These are phyloP conservation scores for Alternaria tenuissima DNA, from an alignment of 2,329 filamentous ascomycete species.

Conservation along the genomic window DNA sequence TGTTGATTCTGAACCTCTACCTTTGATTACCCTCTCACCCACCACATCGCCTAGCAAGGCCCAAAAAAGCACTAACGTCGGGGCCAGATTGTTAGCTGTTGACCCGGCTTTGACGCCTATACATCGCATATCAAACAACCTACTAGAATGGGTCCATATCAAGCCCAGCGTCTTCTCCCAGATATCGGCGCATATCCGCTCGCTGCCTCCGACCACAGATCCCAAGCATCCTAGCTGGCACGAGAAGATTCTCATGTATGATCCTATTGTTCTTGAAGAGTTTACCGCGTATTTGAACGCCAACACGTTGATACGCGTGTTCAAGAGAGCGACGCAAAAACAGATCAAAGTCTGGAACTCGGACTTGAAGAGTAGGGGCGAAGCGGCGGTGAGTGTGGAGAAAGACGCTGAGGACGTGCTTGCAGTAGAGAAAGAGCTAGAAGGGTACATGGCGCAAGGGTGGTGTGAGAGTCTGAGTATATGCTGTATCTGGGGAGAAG, in stretches of 20 bases:
- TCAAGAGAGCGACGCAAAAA: constrained; percentile 39
- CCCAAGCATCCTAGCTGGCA: constrained; percentile 72
- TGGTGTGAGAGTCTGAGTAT: constrained; percentile 92
- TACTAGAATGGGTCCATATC: constrained; percentile 45
- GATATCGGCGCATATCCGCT: constrained; percentile 60
- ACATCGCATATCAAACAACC: constrained; percentile 20
- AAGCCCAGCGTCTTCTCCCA: constrained; percentile 53
- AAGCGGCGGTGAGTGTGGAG: constrained; percentile 17
- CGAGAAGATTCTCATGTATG: constrained; percentile 93
- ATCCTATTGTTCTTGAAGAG: constrained; percentile 88
- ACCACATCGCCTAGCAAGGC: constrained; percentile 9
- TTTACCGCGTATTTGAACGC: constrained; percentile 81
- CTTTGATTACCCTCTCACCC: constrained; percentile 14
- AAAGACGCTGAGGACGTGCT: constrained; percentile 28
- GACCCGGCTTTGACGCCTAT: constrained; percentile 15
- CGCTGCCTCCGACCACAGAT: constrained; percentile 52
- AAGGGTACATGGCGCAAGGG: constrained; percentile 71
- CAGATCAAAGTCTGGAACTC: constrained; percentile 44
- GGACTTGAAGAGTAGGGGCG: constrained; percentile 22
- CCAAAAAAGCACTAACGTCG: neutral
- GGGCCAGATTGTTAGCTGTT: neutral
- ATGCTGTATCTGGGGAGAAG: constrained; percentile 77
- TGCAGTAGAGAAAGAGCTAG: constrained; percentile 40
- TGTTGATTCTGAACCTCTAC: constrained; percentile 26
- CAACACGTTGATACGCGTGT: constrained; percentile 33